A percentile compares a stretch with the other conserved stretches of the same genome.
phyloP scores from a whole-genome alignment of 805 yeast genomes.

The Nakazawaea sp. region DNA sequence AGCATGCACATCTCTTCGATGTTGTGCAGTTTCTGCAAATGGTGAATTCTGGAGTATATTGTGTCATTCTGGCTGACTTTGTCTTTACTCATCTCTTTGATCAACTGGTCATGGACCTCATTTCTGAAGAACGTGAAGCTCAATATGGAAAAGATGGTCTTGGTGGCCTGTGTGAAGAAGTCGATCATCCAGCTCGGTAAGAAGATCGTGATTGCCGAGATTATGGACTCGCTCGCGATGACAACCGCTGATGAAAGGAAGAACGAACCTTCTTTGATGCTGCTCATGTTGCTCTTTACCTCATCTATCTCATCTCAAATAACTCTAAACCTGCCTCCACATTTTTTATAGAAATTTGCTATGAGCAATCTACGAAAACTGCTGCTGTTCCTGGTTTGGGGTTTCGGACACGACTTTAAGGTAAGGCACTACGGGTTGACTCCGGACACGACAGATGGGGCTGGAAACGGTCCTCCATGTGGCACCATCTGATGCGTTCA shows the following conservation, averaged over 20 bases:
- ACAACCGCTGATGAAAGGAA: constrained; percentile 4
- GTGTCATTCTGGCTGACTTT: not conserved
- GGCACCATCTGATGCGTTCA: too few relatives aligned
- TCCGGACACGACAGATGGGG: too few relatives aligned
- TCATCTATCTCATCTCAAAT: too few relatives aligned
- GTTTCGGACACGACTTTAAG: too few relatives aligned
- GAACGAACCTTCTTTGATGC: constrained; percentile 4
- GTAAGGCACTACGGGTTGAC: too few relatives aligned
- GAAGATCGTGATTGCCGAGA: constrained; percentile 6
- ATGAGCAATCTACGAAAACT: too few relatives aligned
- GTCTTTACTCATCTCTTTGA: constrained; percentile 5
- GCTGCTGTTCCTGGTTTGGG: too few relatives aligned
- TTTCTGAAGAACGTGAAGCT: constrained; percentile 1
- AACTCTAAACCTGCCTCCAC: too few relatives aligned
- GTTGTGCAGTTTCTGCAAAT: constrained; percentile 37
- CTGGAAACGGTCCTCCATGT: too few relatives aligned
- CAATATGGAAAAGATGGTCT: constrained; percentile 2
- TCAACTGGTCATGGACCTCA: constrained; percentile 1
- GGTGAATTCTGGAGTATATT: constrained; percentile 19
- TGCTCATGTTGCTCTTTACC: not conserved
- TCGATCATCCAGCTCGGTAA: constrained; percentile 6
- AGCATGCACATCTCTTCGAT: constrained; percentile 61
- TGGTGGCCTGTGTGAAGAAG: constrained; percentile 4
- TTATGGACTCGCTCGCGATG: constrained; percentile 4
- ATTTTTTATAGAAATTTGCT: too few relatives aligned